Evolutionary conservation across 805 yeast species (phyloP).

Genomic region (Ogataea paradorogensis): DNA sequence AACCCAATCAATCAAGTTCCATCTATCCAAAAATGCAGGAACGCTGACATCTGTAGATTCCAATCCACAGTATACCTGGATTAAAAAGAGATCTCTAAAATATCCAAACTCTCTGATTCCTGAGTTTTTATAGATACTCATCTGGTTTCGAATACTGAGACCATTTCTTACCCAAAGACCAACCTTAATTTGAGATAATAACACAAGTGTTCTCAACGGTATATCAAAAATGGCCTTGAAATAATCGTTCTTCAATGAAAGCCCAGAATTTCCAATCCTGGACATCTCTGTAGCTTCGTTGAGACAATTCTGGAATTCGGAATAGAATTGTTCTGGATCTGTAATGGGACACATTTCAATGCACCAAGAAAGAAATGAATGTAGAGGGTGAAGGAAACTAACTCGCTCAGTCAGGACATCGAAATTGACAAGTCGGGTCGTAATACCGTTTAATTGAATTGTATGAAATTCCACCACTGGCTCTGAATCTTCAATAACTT

Average conservation of each 20-base stretch:
- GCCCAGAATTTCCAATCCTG: neutral
- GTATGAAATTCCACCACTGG: constrained; percentile 20
- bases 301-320: constrained; percentile 11
- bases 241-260: constrained; percentile 17
- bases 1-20: constrained; percentile 62
- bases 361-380: constrained; percentile 68
- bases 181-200: constrained; percentile 78
- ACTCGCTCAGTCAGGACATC: constrained; percentile 47
- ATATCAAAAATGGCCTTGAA: constrained; percentile 55
- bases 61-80: constrained; percentile 58
- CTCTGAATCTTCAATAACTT: constrained; percentile 25
- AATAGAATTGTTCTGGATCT: constrained; percentile 10
- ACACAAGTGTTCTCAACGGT: constrained; percentile 71
- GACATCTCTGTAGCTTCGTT: constrained; percentile 9
- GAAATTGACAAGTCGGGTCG: constrained; percentile 34
- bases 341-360: constrained; percentile 47
- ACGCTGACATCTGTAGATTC: constrained; percentile 54
- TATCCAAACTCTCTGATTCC: constrained; percentile 82
- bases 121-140: constrained; percentile 72
- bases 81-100: constrained; percentile 69
- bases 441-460: constrained; percentile 22
- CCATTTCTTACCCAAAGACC: constrained; percentile 98
- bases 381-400: constrained; percentile 78
- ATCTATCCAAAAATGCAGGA: constrained; percentile 59
- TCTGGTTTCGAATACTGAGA: constrained; percentile 70